phyloP scores from a whole-genome alignment of 345 rosid species.

The Balakata baccata region DNA sequence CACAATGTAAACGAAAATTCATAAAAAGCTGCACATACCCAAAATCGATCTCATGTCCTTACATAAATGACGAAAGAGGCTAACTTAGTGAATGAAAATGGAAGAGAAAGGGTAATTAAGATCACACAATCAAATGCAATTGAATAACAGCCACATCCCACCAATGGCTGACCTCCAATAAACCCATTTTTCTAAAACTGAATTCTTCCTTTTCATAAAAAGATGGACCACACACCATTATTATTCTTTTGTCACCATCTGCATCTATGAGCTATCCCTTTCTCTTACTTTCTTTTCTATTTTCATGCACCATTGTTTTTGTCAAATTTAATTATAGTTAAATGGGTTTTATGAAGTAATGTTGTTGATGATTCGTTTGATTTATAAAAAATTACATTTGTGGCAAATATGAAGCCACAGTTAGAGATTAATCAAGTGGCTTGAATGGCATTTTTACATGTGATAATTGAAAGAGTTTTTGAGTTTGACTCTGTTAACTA shows the following conservation, averaged over 20 bases:
- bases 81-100: no score
- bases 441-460: no score
- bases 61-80: no score
- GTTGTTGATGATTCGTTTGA: background rate
- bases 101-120: no score
- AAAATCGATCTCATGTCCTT: no score
- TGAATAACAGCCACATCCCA: constrained; percentile 23
- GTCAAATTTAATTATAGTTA: background rate
- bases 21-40: no score
- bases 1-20: no score
- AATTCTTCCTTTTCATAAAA: constrained; percentile 32
- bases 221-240: constrained; percentile 39
- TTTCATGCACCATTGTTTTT: background rate
- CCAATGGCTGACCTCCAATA: constrained; percentile 29
- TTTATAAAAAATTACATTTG: background rate
- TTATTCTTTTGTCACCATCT: constrained; percentile 32
- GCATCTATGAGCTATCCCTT: constrained; percentile 15
- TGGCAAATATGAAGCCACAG: background rate
- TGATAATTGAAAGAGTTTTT: no score
- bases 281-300: background rate
- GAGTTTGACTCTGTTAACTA: no score
- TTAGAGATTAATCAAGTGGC: no score
- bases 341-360: background rate
- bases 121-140: no score
- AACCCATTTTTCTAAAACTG: constrained; percentile 38